Evolutionary conservation across 768 basidiomycete genomes (phyloP).

Genomic region (Naganishia kalamii): DNA sequence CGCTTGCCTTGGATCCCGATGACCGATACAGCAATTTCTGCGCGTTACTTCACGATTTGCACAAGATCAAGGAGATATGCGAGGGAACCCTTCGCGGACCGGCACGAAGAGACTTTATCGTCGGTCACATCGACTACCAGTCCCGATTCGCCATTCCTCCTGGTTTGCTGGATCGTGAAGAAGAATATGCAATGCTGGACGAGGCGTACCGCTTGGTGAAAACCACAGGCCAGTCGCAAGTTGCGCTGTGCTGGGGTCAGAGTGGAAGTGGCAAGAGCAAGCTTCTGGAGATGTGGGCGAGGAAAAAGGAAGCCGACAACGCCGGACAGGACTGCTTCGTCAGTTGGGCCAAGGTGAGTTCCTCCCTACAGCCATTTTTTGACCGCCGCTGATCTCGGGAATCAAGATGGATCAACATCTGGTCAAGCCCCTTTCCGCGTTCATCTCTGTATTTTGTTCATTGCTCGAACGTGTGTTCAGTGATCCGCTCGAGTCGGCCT

Average conservation of each 20-base stretch:
- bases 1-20: conserved; percentile 30
- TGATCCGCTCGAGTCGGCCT: conserved; percentile 35
- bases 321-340: conserved; percentile 22
- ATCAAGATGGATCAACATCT: conserved; percentile 61
- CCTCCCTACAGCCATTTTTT: no score
- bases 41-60: conserved; percentile 35
- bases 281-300: conserved; percentile 21
- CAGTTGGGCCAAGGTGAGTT: conserved; percentile 20
- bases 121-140: conserved; percentile 15
- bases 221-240: neutral
- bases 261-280: conserved; percentile 19
- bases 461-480: conserved; percentile 37
- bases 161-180: conserved; percentile 11
- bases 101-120: conserved; percentile 15
- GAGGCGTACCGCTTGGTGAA: conserved; percentile 11
- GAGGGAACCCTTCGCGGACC: neutral
- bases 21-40: conserved; percentile 34
- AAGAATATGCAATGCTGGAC: conserved; percentile 12
- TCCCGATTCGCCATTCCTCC: conserved; percentile 10
- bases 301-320: conserved; percentile 11
- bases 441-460: conserved; percentile 34
- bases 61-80: conserved; percentile 27
- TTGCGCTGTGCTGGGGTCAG: conserved; percentile 14
- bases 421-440: conserved; percentile 56
- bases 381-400: no score